A percentile compares a stretch with the other conserved stretches of the same genome.
These are phyloP conservation scores for Saccharomyces eubayanus DNA, from an alignment of 805 yeast genomes.

Conservation along the genomic window DNA sequence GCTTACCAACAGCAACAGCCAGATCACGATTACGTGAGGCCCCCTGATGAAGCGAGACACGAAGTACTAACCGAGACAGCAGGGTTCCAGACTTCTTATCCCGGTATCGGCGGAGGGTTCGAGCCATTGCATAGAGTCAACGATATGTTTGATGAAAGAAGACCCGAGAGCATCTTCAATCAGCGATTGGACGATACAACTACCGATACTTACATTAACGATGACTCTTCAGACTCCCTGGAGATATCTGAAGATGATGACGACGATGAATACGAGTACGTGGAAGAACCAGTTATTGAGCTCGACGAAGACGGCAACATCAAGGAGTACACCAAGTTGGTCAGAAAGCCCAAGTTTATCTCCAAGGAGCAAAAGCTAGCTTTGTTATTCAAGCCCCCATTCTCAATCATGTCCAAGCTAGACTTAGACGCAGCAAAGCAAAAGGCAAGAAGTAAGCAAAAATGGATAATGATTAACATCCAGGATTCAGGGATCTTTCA, in stretches of 20 bases:
- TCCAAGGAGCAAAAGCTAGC: slow-evolving; percentile 54
- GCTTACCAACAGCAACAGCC: slow-evolving; percentile 37
- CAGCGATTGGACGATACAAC: slow-evolving; percentile 25
- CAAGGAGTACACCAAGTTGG: slow-evolving; percentile 25
- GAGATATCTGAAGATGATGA: slow-evolving; percentile 35
- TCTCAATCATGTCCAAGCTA: slow-evolving; percentile 66
- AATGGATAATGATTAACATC: slow-evolving; percentile 82
- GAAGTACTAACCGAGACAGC: slow-evolving; percentile 54
- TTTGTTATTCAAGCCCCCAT: slow-evolving; percentile 83
- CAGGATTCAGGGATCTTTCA: slow-evolving; percentile 80
- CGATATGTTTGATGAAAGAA: slow-evolving; percentile 30
- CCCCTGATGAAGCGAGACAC: slow-evolving; percentile 58
- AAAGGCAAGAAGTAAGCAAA: slow-evolving; percentile 49
- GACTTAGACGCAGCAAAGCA: slow-evolving; percentile 66
- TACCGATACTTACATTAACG: slow-evolving; percentile 5
- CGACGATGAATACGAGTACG: slow-evolving; percentile 28
- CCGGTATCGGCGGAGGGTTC: slow-evolving; percentile 34
- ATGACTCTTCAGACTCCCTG: slow-evolving; percentile 27
- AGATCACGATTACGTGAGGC: slow-evolving; percentile 49
- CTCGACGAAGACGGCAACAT: slow-evolving; percentile 33
- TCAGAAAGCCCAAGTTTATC: slow-evolving; percentile 18
- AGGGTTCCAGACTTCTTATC: slow-evolving; percentile 31
- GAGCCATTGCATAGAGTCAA: slow-evolving; percentile 18
- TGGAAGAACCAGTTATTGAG: slow-evolving; percentile 28
- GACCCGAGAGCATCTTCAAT: slow-evolving; percentile 32